These are phyloP conservation scores for Tuber calosporum DNA, from an alignment of 495 filamentous ascomycete genomes.

Conservation along the genomic window DNA sequence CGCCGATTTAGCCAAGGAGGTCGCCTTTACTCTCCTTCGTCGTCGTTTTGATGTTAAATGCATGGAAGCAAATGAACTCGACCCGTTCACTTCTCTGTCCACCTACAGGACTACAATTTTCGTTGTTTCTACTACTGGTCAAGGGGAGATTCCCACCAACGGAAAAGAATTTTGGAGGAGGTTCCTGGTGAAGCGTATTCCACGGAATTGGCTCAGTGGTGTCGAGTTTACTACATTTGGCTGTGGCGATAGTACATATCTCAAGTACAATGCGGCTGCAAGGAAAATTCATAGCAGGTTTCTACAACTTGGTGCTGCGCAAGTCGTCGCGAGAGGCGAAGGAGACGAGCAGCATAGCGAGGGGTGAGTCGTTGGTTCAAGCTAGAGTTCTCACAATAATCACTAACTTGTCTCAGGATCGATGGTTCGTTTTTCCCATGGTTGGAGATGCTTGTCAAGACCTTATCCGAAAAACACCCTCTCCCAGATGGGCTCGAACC, in stretches of 20 bases:
- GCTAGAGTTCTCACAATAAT: conserved; percentile 22
- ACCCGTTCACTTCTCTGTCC: conserved; percentile 24
- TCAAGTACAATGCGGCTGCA: conserved; percentile 90
- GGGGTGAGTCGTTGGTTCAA: conserved; percentile 54
- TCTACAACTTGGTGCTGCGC: conserved; percentile 72
- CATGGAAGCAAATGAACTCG: conserved; percentile 65
- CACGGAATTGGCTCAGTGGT: conserved; percentile 57
- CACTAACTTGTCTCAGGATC: conserved; percentile 46
- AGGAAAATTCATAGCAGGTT: conserved; percentile 82
- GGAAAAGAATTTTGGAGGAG: conserved; percentile 74
- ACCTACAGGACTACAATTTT: conserved; percentile 55
- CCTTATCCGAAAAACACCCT: conserved; percentile 61
- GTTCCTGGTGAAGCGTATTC: conserved; percentile 69
- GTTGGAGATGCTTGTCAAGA: conserved; percentile 57
- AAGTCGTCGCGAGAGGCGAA: conserved; percentile 71
- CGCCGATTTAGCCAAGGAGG: conserved; percentile 77
- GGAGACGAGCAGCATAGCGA: conserved; percentile 88
- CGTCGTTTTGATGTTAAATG: conserved; percentile 69
- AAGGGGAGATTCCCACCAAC: conserved; percentile 85
- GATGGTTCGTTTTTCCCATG: conserved; percentile 79
- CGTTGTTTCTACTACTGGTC: conserved; percentile 85
- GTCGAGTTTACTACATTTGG: conserved; percentile 79
- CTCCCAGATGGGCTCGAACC: conserved; percentile 58
- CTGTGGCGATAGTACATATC: conserved; percentile 88
- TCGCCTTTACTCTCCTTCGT: conserved; percentile 63